A percentile compares a stretch with the other conserved stretches of the same genome.
Evolutionary conservation across 306 rosid species (phyloP).

Genomic region (Pterocarpus santalinus): DNA sequence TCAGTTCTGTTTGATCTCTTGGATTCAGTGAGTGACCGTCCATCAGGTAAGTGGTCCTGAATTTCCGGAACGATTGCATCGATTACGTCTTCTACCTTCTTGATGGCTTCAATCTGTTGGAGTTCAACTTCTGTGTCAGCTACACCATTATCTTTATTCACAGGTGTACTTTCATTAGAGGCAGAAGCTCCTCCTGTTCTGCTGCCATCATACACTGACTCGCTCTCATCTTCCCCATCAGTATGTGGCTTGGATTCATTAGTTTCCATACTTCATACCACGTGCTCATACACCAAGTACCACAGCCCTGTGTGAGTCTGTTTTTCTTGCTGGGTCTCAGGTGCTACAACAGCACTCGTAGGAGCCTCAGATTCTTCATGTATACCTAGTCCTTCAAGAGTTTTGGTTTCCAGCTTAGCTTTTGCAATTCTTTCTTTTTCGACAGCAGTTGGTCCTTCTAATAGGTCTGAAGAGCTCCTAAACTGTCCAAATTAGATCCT

Average conservation of each 20-base stretch:
- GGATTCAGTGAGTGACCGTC: constrained; percentile 34
- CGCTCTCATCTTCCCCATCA: constrained; percentile 48
- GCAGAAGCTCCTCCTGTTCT: constrained; percentile 27
- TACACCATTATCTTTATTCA: constrained; percentile 37
- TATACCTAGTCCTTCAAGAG: constrained; percentile 34
- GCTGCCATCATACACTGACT: constrained; percentile 32
- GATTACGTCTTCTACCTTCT: constrained; percentile 90
- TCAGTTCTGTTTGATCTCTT: constrained; percentile 35
- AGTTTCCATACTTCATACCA: constrained; percentile 63
- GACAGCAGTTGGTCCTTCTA: constrained; percentile 37
- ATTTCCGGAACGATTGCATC: constrained; percentile 81
- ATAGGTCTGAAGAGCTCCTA: constrained; percentile 43
- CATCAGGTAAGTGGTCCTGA: constrained; percentile 48
- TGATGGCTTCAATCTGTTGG: constrained; percentile 78
- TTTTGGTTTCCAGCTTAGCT: constrained; percentile 26
- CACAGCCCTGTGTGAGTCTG: constrained; percentile 67
- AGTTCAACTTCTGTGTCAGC: constrained; percentile 56
- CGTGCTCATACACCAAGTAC: constrained; percentile 83
- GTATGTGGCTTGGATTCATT: constrained; percentile 49
- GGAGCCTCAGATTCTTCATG: constrained; percentile 45
- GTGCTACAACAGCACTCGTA: constrained; percentile 41
- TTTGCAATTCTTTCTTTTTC: constrained; percentile 44
- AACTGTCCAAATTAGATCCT: constrained; percentile 51
- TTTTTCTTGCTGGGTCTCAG: constrained; percentile 52
- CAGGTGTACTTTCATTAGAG: constrained; percentile 37